These are phyloP conservation scores for Microcyclospora tardicrescens DNA, from an alignment of 2,329 filamentous ascomycete species.

Conservation along the genomic window DNA sequence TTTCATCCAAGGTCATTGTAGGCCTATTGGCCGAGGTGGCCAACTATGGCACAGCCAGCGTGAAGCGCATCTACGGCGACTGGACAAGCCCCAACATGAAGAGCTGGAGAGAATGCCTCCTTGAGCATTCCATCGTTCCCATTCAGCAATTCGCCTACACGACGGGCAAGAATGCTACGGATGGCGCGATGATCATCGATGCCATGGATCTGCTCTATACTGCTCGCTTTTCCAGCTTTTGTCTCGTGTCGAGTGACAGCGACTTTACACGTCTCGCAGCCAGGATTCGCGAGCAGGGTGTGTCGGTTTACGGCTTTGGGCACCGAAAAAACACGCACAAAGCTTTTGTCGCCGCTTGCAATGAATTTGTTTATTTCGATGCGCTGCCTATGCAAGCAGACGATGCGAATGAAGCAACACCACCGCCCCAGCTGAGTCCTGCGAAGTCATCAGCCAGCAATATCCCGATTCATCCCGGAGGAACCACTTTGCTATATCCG, in stretches of 20 bases:
- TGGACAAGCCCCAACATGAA: slow-evolving; percentile 15
- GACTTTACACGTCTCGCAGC: slow-evolving; percentile 25
- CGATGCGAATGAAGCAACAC: slow-evolving; percentile 1
- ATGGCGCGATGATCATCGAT: slow-evolving; percentile 25
- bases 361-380: slow-evolving; percentile 20
- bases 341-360: slow-evolving; percentile 19
- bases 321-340: slow-evolving; percentile 14
- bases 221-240: slow-evolving; percentile 22
- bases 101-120: slow-evolving; percentile 14
- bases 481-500: no score
- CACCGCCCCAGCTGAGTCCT: background rate
- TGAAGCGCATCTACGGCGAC: slow-evolving; percentile 21
- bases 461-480: background rate
- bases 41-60: slow-evolving; percentile 21
- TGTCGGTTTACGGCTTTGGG: slow-evolving; percentile 24
- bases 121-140: slow-evolving; percentile 15
- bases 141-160: slow-evolving; percentile 22
- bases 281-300: slow-evolving; percentile 24
- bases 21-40: slow-evolving; percentile 21
- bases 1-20: slow-evolving; percentile 13
- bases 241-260: slow-evolving; percentile 24
- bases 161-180: slow-evolving; percentile 20
- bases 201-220: slow-evolving; percentile 26
- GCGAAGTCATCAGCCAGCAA: background rate
- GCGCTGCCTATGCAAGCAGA: slow-evolving; percentile 9